A percentile compares a stretch with the other conserved stretches of the same genome.
Evolutionary conservation across 164 flowering plant genomes (phyloP).

Genomic region (Aristolochia californica): DNA sequence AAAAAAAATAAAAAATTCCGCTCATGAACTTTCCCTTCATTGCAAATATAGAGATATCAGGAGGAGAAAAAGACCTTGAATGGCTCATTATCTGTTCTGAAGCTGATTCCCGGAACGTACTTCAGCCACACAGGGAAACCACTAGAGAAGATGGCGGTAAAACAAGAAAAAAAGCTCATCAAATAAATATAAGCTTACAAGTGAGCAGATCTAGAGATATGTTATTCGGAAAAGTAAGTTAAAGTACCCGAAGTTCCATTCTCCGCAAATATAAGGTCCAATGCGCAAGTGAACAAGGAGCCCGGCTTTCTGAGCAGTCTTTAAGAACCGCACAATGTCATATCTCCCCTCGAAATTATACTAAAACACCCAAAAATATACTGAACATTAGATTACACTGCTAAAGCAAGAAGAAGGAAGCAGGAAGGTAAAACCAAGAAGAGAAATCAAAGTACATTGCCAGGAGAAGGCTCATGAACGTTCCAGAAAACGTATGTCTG

Average conservation of each 20-base stretch:
- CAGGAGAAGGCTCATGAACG: constrained; percentile 66
- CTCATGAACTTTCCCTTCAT: background rate
- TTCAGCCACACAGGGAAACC: constrained; percentile 97
- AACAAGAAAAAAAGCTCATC: background rate
- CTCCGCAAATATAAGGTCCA: constrained; percentile 90
- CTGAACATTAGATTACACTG: background rate
- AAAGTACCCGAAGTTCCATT: constrained; percentile 86
- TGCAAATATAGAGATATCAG: background rate
- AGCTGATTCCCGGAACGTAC: constrained; percentile 68
- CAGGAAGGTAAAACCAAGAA: background rate
- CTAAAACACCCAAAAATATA: constrained; percentile 15
- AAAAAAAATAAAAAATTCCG: background rate
- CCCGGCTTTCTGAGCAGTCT: constrained; percentile 54
- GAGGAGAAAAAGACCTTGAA: constrained; percentile 44
- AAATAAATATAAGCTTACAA: background rate
- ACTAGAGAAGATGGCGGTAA: constrained; percentile 22
- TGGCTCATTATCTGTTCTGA: constrained; percentile 73
- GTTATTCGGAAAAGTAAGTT: background rate
- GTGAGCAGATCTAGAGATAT: background rate
- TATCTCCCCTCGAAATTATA: constrained; percentile 67
- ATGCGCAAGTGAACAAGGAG: constrained; percentile 69
- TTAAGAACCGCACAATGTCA: constrained; percentile 64
- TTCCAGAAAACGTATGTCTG: constrained; percentile 59
- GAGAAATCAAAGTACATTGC: constrained; percentile 29
- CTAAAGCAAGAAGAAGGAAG: background rate